phyloP scores from a whole-genome alignment of 768 basidiomycete species.

The Naganishia randhawae region DNA sequence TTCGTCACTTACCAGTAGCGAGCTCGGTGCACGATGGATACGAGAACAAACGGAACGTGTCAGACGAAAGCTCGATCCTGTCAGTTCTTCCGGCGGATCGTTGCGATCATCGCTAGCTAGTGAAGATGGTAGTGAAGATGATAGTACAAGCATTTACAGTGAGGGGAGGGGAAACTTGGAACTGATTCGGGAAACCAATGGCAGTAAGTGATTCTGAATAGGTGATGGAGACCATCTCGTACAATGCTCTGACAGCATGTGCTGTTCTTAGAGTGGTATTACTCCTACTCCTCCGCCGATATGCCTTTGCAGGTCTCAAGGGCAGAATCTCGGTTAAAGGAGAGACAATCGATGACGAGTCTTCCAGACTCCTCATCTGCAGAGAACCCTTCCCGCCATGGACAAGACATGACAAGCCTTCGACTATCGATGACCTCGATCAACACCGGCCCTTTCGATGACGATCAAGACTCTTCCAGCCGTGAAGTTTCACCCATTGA shows the following conservation, averaged over 20 bases:
- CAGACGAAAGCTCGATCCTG: constrained; percentile 55
- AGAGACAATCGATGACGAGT: constrained; percentile 3
- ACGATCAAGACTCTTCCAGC: not conserved
- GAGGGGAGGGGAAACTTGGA: constrained; percentile 39
- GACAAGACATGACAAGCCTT: constrained; percentile 15
- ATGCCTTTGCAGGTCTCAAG: constrained; percentile 17
- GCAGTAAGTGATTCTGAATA: constrained; percentile 41
- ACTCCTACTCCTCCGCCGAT: constrained; percentile 43
- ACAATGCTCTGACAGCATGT: not conserved
- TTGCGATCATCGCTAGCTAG: not conserved
- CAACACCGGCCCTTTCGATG: not conserved
- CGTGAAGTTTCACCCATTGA: constrained; percentile 4
- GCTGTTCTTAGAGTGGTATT: constrained; percentile 42
- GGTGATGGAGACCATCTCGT: not conserved
- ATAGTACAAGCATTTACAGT: constrained; percentile 26
- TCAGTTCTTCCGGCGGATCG: not conserved
- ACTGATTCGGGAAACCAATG: constrained; percentile 39
- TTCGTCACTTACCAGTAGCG: constrained; percentile 53
- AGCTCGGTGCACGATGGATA: constrained; percentile 75
- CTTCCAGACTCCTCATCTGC: not conserved
- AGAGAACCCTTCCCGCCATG: not conserved
- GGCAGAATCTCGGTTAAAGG: not conserved
- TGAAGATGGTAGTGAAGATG: constrained; percentile 35
- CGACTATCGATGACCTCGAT: constrained; percentile 10
- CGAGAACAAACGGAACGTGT: constrained; percentile 61